These are phyloP conservation scores for Tetrastigma voinierianum DNA, from an alignment of 164 flowering plant species.

Conservation along the genomic window DNA sequence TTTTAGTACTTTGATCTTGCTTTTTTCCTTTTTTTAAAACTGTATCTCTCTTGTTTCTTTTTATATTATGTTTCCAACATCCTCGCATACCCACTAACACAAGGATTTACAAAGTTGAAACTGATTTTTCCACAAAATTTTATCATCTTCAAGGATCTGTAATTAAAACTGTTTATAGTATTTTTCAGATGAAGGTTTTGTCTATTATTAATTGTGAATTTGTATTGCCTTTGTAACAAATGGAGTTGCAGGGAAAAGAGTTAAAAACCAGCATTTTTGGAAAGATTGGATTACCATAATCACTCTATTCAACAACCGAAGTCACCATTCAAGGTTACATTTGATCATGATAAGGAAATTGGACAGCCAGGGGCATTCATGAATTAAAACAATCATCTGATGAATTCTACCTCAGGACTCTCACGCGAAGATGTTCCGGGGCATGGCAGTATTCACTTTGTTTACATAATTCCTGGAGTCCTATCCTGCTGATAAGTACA, in stretches of 20 bases:
- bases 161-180: too few species aligned
- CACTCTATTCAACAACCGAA: conserved; percentile 27
- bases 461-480: conserved; percentile 73
- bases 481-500: conserved; percentile 45
- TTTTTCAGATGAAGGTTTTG: too few species aligned
- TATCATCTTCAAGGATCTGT: too few species aligned
- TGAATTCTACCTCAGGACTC: conserved; percentile 47
- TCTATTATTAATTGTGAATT: too few species aligned
- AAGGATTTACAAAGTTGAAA: too few species aligned
- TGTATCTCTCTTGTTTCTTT: too few species aligned
- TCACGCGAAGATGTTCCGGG: conserved; percentile 56
- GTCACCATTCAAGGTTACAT: conserved; percentile 35
- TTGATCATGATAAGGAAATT: conserved; percentile 48
- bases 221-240: conserved; percentile 27
- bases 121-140: too few species aligned
- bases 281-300: conserved; percentile 33
- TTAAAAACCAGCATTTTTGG: conserved; percentile 40
- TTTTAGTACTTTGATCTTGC: too few species aligned
- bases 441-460: conserved; percentile 45
- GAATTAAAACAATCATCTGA: conserved; percentile 41
- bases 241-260: conserved; percentile 32
- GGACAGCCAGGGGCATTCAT: conserved; percentile 59
- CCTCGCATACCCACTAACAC: too few species aligned
- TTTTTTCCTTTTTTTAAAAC: too few species aligned
- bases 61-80: too few species aligned